Evolutionary conservation across 371 early-diverging fungal genomes (phyloP).

Genomic region (Mucor circinelloides): DNA sequence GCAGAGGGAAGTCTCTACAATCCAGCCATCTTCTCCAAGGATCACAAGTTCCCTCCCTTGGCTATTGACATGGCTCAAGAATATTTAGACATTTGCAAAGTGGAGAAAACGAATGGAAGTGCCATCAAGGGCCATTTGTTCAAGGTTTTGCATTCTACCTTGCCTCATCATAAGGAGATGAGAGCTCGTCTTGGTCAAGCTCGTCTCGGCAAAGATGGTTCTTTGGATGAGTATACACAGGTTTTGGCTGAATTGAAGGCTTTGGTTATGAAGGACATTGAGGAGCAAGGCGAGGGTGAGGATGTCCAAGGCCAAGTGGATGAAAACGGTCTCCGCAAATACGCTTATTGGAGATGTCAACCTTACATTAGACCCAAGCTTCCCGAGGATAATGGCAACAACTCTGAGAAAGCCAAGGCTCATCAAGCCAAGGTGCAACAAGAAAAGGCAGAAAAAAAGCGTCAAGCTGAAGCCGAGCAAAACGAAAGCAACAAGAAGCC

Average conservation of each 20-base stretch:
- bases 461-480: slow-evolving; percentile 10
- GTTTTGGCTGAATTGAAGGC: slow-evolving; percentile 64
- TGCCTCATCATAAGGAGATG: slow-evolving; percentile 80
- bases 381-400: slow-evolving; percentile 31
- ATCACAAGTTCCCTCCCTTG: slow-evolving; percentile 62
- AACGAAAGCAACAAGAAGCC: slow-evolving; percentile 17
- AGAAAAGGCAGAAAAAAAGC: slow-evolving; percentile 15
- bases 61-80: slow-evolving; percentile 84
- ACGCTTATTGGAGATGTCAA: slow-evolving; percentile 73
- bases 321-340: slow-evolving; percentile 64
- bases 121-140: slow-evolving; percentile 90
- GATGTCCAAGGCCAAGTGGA: slow-evolving; percentile 45
- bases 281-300: slow-evolving; percentile 31
- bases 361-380: slow-evolving; percentile 73
- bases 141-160: slow-evolving; percentile 87
- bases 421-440: slow-evolving; percentile 7
- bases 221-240: slow-evolving; percentile 62
- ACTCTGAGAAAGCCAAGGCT: slow-evolving; percentile 13
- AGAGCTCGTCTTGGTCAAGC: slow-evolving; percentile 72
- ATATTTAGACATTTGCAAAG: slow-evolving; percentile 80
- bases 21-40: slow-evolving; percentile 69
- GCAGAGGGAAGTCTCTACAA: slow-evolving; percentile 94
- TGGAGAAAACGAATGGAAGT: slow-evolving; percentile 56
- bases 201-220: slow-evolving; percentile 62
- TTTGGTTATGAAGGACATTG: slow-evolving; percentile 55